Conservation (phyloP, 805 yeast species). For the Zygoascus bituminiphila region DNA sequence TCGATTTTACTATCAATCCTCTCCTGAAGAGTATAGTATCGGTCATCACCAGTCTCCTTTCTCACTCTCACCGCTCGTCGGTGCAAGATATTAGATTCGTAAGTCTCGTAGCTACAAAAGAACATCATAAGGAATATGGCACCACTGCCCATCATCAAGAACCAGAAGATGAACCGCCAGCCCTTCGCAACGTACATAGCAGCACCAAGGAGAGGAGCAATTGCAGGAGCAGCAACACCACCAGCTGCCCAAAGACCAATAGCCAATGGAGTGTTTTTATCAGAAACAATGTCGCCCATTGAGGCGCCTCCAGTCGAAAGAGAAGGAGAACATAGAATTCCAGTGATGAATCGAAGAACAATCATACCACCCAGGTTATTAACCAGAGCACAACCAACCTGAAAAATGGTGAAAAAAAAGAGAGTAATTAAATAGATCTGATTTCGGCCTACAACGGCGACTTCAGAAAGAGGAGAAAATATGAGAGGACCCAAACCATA, state of each 20-base stretch:
- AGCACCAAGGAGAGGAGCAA: slow-evolving; percentile 53
- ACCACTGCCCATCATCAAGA: slow-evolving; percentile 35
- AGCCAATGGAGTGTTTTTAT: slow-evolving; percentile 36
- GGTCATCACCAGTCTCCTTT: slow-evolving; percentile 38
- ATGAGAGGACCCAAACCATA: slow-evolving; percentile 58
- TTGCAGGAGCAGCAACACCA: slow-evolving; percentile 46
- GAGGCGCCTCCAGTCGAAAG: slow-evolving; percentile 54
- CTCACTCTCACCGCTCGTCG: slow-evolving; percentile 27
- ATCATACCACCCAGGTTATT: slow-evolving; percentile 43
- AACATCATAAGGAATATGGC: slow-evolving; percentile 27
- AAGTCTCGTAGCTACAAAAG: slow-evolving; percentile 4
- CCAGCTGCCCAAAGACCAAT: slow-evolving; percentile 47
- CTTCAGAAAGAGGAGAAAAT: slow-evolving; percentile 53
- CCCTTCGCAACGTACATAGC: slow-evolving; percentile 36
- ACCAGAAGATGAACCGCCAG: slow-evolving; percentile 54
- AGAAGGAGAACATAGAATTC: slow-evolving; percentile 49
- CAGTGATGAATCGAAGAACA: slow-evolving; percentile 46
- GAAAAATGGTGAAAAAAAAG: slow-evolving; percentile 41
- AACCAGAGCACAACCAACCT: slow-evolving; percentile 48
- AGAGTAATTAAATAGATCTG: slow-evolving; percentile 38
- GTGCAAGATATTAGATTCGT: slow-evolving; percentile 4
- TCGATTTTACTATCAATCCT: not conserved
- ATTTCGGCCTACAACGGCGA: slow-evolving; percentile 41
- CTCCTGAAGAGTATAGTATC: slow-evolving; percentile 7
- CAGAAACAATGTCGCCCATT: slow-evolving; percentile 39